These are phyloP conservation scores for Ceratobasidium sp. DNA, from an alignment of 1,284 basidiomycete genomes.

Conservation along the genomic window DNA sequence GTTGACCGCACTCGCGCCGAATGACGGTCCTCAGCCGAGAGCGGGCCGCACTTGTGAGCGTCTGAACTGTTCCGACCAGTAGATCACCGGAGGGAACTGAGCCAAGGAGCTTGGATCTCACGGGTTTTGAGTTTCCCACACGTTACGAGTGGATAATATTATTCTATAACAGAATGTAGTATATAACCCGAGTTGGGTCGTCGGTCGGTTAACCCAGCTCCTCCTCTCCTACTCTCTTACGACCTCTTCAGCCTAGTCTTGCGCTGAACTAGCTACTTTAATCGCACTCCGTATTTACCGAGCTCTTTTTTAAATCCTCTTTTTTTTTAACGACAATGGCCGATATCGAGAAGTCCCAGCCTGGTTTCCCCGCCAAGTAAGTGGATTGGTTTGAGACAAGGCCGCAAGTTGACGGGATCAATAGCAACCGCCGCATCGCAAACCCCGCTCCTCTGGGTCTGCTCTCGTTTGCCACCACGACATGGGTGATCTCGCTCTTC, in stretches of 20 bases:
- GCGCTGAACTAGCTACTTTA: background rate
- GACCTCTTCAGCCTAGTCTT: slow-evolving; percentile 4
- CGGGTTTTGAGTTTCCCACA: background rate
- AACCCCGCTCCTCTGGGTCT: slow-evolving; percentile 55
- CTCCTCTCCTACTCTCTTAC: slow-evolving; percentile 6
- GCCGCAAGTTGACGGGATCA: background rate
- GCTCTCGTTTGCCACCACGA: slow-evolving; percentile 51
- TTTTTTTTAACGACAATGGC: slow-evolving; percentile 13
- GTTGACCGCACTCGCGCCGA: slow-evolving; percentile 7
- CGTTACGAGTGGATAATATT: background rate
- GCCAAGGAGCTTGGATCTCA: slow-evolving; percentile 29
- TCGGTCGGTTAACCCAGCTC: background rate
- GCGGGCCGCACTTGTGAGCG: background rate
- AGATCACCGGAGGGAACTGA: slow-evolving; percentile 23
- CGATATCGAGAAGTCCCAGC: slow-evolving; percentile 19
- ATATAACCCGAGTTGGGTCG: slow-evolving; percentile 1
- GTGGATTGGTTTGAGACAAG: background rate
- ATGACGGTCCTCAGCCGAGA: slow-evolving; percentile 11
- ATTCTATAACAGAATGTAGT: background rate
- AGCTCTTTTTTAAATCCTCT: background rate
- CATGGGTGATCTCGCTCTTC: slow-evolving; percentile 48
- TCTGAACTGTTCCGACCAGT: background rate
- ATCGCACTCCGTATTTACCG: background rate
- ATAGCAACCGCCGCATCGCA: slow-evolving; percentile 48
- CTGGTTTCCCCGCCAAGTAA: slow-evolving; percentile 29